Conservation (phyloP, 2,329 filamentous ascomycete genomes). For the Ophiosphaerella herpotricha region DNA sequence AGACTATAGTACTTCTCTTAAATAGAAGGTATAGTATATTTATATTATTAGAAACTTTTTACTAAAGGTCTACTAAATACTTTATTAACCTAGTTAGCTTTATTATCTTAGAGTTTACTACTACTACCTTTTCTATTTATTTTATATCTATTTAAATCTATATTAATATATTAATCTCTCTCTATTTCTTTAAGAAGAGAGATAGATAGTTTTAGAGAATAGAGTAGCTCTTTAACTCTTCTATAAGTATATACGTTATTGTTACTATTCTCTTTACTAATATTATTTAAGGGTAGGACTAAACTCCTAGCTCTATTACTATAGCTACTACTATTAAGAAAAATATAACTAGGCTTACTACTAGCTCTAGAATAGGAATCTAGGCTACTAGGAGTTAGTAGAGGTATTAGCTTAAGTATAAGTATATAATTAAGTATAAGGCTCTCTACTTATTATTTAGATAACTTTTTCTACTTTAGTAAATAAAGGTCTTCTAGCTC, state of each 20-base stretch:
- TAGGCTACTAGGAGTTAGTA: background rate
- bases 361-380: background rate
- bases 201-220: background rate
- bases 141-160: background rate
- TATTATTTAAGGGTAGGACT: background rate
- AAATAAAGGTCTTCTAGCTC: background rate
- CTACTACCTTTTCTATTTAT: conserved; percentile 4
- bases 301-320: no score
- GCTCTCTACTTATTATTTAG: background rate
- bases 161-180: background rate
- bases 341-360: background rate
- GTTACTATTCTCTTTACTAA: background rate
- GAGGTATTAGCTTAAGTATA: no score
- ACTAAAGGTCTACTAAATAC: background rate
- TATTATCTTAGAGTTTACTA: background rate
- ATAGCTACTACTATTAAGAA: background rate
- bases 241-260: background rate
- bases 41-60: no score
- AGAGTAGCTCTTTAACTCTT: conserved; percentile 2
- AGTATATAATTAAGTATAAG: background rate
- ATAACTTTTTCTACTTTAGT: background rate
- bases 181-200: conserved; percentile 4
- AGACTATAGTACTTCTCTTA: no score
- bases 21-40: no score
- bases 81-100: background rate